Conservation (phyloP, 2,329 filamentous ascomycete species). For the Mariannaea elegans region DNA sequence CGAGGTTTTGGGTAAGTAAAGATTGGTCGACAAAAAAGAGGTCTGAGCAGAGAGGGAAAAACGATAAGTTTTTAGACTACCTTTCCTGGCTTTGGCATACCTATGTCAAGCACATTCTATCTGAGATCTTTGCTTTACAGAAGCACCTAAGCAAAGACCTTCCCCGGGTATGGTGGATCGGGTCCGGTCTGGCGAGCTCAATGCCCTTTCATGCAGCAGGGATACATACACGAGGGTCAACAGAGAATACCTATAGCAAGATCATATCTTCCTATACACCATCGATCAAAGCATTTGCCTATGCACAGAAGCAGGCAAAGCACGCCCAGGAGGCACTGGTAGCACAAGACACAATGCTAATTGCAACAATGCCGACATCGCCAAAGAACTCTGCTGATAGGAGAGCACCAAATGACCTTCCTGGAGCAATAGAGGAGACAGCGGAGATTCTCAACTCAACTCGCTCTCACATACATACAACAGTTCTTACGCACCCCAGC, state of each 20-base stretch:
- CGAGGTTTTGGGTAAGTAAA: neutral
- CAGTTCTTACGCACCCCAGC: conserved; percentile 8
- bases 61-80: neutral
- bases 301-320: neutral
- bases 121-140: neutral
- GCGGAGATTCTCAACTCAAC: neutral
- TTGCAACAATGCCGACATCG: neutral
- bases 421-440: neutral
- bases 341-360: neutral
- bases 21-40: neutral
- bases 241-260: neutral
- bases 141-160: neutral
- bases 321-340: neutral
- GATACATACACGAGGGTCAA: neutral
- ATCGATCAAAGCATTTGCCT: neutral
- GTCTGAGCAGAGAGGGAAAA: neutral
- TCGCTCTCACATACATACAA: neutral
- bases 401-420: neutral
- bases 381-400: neutral
- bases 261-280: neutral
- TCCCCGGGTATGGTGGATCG: neutral
- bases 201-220: neutral
- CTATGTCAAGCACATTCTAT: neutral
- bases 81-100: neutral
- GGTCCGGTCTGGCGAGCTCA: neutral